Conservation (phyloP, 257 asterid genomes). For the Gardenia jasminoides region DNA sequence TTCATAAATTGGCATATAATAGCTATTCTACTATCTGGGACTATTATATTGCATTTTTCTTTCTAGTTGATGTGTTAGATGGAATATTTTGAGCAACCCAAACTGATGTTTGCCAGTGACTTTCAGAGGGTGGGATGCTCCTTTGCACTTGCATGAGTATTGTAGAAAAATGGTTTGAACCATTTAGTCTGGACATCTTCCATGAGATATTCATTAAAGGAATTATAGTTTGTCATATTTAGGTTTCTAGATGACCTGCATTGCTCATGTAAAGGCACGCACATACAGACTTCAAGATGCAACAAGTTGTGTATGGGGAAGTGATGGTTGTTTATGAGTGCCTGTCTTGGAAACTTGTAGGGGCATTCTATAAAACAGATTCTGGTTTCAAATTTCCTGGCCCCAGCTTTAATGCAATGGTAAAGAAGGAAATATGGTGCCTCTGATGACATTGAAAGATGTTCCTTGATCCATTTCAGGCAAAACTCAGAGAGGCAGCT, state of each 20-base stretch:
- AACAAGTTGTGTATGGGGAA: neutral
- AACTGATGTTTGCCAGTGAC: neutral
- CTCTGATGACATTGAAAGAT: neutral
- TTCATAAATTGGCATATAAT: neutral
- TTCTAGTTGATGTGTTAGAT: neutral
- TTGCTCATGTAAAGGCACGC: neutral
- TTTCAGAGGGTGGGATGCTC: too few species aligned
- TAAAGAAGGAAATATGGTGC: neutral
- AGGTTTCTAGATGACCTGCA: neutral
- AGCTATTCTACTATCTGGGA: neutral
- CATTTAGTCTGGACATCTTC: neutral
- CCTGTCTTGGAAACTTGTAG: neutral
- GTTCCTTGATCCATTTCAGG: conserved; percentile 43
- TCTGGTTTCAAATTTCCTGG: neutral
- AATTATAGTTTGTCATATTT: neutral
- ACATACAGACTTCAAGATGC: too few species aligned
- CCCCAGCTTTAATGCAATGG: neutral
- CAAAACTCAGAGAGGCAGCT: conserved; percentile 79
- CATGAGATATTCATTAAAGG: neutral
- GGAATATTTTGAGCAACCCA: neutral
- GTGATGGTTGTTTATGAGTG: neutral
- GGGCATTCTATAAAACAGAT: neutral
- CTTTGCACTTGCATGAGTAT: neutral
- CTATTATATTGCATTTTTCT: neutral
- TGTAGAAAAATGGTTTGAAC: neutral